Conservation (phyloP, 768 basidiomycete species). For the Tricholoma terreum region DNA sequence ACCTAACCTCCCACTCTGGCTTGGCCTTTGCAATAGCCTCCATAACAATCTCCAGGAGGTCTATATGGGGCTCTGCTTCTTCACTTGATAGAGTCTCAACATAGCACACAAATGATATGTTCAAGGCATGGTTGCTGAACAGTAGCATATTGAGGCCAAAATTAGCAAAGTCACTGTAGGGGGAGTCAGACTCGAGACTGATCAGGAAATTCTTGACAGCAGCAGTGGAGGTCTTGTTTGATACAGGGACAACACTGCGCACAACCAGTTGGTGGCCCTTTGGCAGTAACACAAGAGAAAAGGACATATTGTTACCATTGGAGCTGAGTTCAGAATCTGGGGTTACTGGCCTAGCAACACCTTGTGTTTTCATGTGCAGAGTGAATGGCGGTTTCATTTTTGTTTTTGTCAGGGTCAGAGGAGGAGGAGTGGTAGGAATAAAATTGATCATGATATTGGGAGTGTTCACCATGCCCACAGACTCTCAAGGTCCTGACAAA, state of each 20-base stretch:
- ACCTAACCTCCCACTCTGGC: conserved; percentile 5
- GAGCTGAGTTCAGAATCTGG: not conserved
- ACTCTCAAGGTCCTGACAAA: not conserved
- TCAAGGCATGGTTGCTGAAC: no score
- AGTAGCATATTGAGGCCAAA: not conserved
- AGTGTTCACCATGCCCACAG: not conserved
- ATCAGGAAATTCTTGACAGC: not conserved
- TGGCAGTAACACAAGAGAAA: not conserved
- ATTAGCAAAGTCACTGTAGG: not conserved
- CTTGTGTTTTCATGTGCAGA: not conserved
- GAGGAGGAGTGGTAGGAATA: not conserved
- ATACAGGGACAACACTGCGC: not conserved
- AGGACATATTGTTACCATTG: not conserved
- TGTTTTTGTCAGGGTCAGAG: not conserved
- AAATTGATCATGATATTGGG: not conserved
- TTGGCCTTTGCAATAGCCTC: not conserved
- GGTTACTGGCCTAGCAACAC: not conserved
- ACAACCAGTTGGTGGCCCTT: not conserved
- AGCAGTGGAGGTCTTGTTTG: not conserved
- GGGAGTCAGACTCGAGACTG: not conserved
- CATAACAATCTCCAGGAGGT: conserved; percentile 1
- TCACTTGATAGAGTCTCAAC: no score
- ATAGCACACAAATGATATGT: no score
- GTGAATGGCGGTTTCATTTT: not conserved
- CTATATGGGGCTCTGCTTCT: not conserved